Evolutionary conservation across 345 rosid genomes (phyloP).

Genomic region (Cardamine occulta): DNA sequence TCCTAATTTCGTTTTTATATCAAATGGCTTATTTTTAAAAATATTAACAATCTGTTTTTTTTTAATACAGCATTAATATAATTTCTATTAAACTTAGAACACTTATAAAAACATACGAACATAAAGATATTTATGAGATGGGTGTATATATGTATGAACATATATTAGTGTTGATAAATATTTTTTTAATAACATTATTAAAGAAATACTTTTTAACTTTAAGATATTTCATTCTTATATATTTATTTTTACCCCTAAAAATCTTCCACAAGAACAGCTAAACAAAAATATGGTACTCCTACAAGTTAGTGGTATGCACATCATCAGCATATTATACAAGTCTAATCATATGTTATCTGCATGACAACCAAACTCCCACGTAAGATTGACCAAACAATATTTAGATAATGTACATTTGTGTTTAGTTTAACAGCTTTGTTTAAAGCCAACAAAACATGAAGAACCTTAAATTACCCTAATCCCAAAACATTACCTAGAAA

Average conservation of each 20-base stretch:
- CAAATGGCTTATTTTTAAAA: neutral
- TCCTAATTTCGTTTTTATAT: neutral
- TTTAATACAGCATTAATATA: neutral
- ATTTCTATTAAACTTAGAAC: neutral
- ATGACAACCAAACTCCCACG: slow-evolving; percentile 44
- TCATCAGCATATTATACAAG: slow-evolving; percentile 27
- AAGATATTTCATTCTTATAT: neutral
- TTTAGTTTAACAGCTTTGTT: slow-evolving; percentile 4
- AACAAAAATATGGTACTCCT: slow-evolving; percentile 15
- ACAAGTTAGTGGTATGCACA: slow-evolving; percentile 28
- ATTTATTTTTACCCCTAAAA: neutral
- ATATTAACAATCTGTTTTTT: neutral
- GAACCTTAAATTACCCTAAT: slow-evolving; percentile 34
- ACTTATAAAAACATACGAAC: neutral
- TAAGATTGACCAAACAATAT: slow-evolving; percentile 39
- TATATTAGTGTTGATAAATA: neutral
- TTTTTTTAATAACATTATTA: no score
- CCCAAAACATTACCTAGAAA: slow-evolving; percentile 20
- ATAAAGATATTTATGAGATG: neutral
- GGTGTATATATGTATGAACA: neutral
- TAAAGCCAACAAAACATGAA: slow-evolving; percentile 32
- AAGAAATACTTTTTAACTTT: no score
- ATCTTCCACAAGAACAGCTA: neutral
- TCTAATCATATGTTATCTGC: slow-evolving; percentile 27
- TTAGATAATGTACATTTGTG: neutral